phyloP scores from a whole-genome alignment of 176 grass and related monocot species.

The Rhynchospora pubera region DNA sequence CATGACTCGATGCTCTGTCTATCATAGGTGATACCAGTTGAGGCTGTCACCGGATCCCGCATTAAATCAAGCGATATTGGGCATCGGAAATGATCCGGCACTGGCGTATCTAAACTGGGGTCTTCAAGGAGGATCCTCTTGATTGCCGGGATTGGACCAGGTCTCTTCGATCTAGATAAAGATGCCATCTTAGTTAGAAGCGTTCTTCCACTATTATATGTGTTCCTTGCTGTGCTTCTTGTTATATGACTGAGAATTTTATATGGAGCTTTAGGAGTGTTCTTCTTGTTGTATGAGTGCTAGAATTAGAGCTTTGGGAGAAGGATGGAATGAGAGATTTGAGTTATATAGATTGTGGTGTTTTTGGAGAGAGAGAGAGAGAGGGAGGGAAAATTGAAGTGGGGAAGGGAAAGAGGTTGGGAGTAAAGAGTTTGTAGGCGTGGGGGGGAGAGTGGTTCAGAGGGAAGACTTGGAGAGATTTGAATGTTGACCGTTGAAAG shows the following conservation, averaged over 20 bases:
- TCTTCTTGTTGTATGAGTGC: neutral
- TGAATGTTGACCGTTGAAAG: conserved; percentile 73
- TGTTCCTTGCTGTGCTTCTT: neutral
- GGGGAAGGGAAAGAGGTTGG: neutral
- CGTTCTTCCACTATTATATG: neutral
- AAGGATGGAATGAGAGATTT: neutral
- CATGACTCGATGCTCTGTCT: conserved; percentile 64
- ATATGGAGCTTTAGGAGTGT: too few relatives aligned
- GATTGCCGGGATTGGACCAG: conserved; percentile 21
- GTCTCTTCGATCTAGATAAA: conserved; percentile 26
- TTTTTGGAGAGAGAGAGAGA: neutral
- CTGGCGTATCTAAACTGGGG: neutral
- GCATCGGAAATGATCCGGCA: conserved; percentile 64
- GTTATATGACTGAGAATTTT: neutral
- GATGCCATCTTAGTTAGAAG: conserved; percentile 32
- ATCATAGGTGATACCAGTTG: conserved; percentile 80
- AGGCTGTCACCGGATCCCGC: conserved; percentile 66
- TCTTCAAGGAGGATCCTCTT: conserved; percentile 2
- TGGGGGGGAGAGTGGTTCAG: neutral
- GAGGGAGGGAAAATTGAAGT: neutral
- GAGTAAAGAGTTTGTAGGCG: conserved; percentile 45
- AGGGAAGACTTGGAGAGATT: conserved; percentile 22
- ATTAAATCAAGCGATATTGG: conserved; percentile 91
- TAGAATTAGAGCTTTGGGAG: neutral
- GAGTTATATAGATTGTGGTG: conserved; percentile 12